phyloP scores from a whole-genome alignment of 2,329 filamentous ascomycete genomes.

The Cladosporium oxysporum region DNA sequence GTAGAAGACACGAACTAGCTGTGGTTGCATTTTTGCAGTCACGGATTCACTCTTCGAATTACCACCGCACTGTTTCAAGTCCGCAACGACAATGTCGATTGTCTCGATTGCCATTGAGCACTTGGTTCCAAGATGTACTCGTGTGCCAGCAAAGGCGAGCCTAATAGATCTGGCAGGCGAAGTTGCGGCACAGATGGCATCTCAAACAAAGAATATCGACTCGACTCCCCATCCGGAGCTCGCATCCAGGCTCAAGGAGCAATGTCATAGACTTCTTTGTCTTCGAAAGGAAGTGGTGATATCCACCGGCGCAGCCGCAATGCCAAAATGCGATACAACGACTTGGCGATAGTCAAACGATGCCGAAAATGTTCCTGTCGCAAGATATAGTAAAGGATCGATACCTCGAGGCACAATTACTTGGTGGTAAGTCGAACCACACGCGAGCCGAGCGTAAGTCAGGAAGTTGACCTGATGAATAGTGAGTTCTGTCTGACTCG shows the following conservation, averaged over 20 bases:
- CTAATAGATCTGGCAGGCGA: background rate
- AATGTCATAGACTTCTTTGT: background rate
- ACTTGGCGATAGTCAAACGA: no score
- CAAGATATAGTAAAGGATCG: conserved; percentile 1
- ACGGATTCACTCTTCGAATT: background rate
- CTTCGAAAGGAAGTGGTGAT: background rate
- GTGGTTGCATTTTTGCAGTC: no score
- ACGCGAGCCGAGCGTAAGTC: background rate
- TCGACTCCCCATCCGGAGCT: background rate
- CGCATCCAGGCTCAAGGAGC: background rate
- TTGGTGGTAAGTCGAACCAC: background rate
- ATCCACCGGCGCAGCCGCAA: background rate
- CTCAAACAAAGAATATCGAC: background rate
- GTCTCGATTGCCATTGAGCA: background rate
- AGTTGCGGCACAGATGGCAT: no score
- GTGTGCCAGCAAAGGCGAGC: background rate
- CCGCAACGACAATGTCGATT: background rate
- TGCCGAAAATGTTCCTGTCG: background rate
- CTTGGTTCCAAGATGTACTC: background rate
- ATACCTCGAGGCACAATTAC: conserved; percentile 6
- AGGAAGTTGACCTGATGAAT: background rate
- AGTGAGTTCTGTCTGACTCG: background rate
- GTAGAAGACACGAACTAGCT: background rate
- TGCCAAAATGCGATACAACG: background rate
- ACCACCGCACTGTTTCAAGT: background rate